Evolutionary conservation across 202 grass and related monocot genomes (phyloP), one percentile per base, ranked within the genome.

Genomic region (Dendrocalamus latiflorus): DNA sequence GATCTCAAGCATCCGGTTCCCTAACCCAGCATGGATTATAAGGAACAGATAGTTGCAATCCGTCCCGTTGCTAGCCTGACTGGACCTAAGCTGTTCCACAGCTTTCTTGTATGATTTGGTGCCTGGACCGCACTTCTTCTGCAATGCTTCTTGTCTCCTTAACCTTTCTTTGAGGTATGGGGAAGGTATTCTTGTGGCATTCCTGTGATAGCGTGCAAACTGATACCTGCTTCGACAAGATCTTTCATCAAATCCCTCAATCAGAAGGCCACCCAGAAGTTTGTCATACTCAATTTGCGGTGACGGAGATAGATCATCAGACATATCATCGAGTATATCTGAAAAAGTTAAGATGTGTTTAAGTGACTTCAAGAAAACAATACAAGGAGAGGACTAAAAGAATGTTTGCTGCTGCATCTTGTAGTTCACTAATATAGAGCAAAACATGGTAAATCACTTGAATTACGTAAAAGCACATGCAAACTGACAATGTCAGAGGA

Each of bases 111-210:
- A 97, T 24, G 74, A 62, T 64, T 68, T 58, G 25, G 85, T 97
- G 17, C 89, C 85, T 33, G 94, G 94, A 24, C 91, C 94, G 21
- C 94, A 97, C 54, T 70, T 94, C 59, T 91, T 94, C 68, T 97
- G 94, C 41, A 94, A 76, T 45, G 86, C 61, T 91, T 94, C 94
- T 24, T 94, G 91, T 39, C 68, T 72, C 71, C 94, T 90, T 82
- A 97, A 91, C 66, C 82, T 90, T 71, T 89, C 74, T 44, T 89
- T 65, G 30, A 97, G 88, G 62, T 94, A 82, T 20, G 67, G 70
- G 74, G 91, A 97, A 57, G 88, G 94, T 81, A 81, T 69, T 34
- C 82, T 83, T 24, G 77, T 21, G 3, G 74, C 57, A 74, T 66
- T 80, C 78, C 79, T 91, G 55, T 88, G 91, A 60, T 89, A 94